Base-by-base conservation (phyloP, 192 early-diverging fungal species). In the Podochytrium sp. region DNA sequence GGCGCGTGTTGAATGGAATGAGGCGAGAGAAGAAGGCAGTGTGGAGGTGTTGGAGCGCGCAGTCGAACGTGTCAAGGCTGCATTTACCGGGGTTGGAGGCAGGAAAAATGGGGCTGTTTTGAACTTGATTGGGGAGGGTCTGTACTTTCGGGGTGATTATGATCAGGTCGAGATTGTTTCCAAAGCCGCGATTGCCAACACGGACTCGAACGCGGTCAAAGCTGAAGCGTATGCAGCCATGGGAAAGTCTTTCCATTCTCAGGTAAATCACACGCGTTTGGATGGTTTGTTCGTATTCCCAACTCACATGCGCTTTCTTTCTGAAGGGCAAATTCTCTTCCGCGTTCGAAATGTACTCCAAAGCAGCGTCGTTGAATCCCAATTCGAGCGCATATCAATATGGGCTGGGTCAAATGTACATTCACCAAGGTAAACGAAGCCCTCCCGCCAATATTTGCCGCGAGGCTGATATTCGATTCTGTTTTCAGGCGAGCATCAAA, bases 1-100 rank as follows among this genome's bases (percentile, higher is more conserved):
- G 30, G 87, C 92, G 4, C 90, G 90, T 25, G 72, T 96, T 35
- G 90, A 96, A 50, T 89, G 93, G 73, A 96, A 98, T 76, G 83
- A 92, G 65, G 59, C 82, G 10, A 38, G 76, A 3, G 16, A 32
- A 35, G 41, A 67, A 60, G 69, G 64, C 30, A 41, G 73, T 18
- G 73, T 74, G 3, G 66, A 76, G 41, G 76, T 80, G 3, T 79
- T 90, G 7, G 82, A 84, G 55, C 73, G 66, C 37, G 63, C 74
- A 18, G 68, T 80, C 10, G 79, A 86, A 51, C 78, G 73, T 57
- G 52, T 78, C 34, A 89, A 86, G 47, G 69, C 81, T 18, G 63
- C 77, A 12, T 73, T 80, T 41, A 14, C 32, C 12, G n/a, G 6
- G 25, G 25, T 75, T 1, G 77, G 75, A 1, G 81, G 90, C 53